These are phyloP conservation scores for Boletus subparvulus DNA, from an alignment of 768 basidiomycete genomes.

Conservation along the genomic window DNA sequence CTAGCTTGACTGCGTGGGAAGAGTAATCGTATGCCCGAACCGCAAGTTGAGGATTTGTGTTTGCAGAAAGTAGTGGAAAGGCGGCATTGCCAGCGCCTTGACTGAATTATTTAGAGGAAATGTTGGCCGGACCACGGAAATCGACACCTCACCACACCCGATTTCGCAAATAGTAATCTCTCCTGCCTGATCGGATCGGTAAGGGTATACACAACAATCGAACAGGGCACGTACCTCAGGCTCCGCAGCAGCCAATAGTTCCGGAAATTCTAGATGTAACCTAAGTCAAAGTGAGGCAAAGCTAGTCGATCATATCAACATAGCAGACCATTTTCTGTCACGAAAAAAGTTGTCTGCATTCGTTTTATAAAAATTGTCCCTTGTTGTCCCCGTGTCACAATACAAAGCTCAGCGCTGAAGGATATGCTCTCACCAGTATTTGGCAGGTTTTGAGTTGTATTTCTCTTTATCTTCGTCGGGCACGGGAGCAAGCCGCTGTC, in stretches of 20 bases:
- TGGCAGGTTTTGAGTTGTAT: constrained; percentile 72
- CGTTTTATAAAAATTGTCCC: constrained; percentile 92
- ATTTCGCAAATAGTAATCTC: constrained; percentile 77
- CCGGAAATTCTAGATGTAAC: constrained; percentile 94
- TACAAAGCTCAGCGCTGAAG: constrained; percentile 30
- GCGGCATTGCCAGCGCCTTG: constrained; percentile 93
- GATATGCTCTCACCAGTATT: constrained; percentile 54
- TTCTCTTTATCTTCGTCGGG: constrained; percentile 65
- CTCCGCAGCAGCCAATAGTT: constrained; percentile 69
- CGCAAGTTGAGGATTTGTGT: constrained; percentile 73
- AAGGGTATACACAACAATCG: not conserved
- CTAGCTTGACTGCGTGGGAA: constrained; percentile 81
- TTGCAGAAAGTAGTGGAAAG: constrained; percentile 82
- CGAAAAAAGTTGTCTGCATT: constrained; percentile 91
- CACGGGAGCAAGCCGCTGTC: constrained; percentile 74
- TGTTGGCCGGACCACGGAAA: not conserved
- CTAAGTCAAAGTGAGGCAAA: constrained; percentile 34
- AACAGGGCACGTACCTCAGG: constrained; percentile 49
- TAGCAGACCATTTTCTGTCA: constrained; percentile 77
- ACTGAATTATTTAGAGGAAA: constrained; percentile 4
- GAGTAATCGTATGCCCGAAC: constrained; percentile 92
- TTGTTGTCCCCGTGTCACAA: constrained; percentile 37
- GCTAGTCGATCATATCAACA: not conserved
- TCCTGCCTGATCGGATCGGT: constrained; percentile 60
- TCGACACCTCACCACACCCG: constrained; percentile 71